Conservation (phyloP, 441 rosid genomes). For the Geranium incanum region DNA sequence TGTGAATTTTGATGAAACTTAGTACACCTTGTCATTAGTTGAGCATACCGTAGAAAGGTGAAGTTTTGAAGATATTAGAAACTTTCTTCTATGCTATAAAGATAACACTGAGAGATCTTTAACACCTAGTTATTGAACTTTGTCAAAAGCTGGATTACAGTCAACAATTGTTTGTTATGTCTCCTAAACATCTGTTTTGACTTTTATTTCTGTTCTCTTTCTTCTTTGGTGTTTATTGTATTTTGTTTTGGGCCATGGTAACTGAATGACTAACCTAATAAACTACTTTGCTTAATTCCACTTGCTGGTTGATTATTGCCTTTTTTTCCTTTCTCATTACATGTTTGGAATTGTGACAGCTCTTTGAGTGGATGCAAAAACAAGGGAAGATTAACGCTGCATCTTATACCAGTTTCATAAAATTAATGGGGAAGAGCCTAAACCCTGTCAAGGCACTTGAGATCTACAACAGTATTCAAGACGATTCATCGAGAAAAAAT, state of each 20-base stretch:
- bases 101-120: background rate
- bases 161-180: background rate
- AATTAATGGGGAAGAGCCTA: constrained; percentile 51
- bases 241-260: background rate
- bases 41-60: background rate
- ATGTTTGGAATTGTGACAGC: constrained; percentile 40
- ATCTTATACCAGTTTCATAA: constrained; percentile 67
- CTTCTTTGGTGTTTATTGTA: background rate
- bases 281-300: background rate
- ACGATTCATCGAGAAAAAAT: constrained; percentile 52
- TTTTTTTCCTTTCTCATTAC: background rate
- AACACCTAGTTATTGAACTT: background rate
- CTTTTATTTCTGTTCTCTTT: background rate
- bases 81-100: background rate
- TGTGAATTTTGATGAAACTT: background rate
- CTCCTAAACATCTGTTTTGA: background rate
- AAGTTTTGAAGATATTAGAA: background rate
- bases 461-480: constrained; percentile 53
- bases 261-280: background rate
- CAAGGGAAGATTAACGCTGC: constrained; percentile 57
- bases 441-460: constrained; percentile 60
- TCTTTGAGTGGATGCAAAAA: constrained; percentile 81
- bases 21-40: background rate
- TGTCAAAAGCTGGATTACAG: background rate
- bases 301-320: constrained; percentile 1